Evolutionary conservation across 1,139 yeast genomes (phyloP).

Genomic region (Candida glucosophila): DNA sequence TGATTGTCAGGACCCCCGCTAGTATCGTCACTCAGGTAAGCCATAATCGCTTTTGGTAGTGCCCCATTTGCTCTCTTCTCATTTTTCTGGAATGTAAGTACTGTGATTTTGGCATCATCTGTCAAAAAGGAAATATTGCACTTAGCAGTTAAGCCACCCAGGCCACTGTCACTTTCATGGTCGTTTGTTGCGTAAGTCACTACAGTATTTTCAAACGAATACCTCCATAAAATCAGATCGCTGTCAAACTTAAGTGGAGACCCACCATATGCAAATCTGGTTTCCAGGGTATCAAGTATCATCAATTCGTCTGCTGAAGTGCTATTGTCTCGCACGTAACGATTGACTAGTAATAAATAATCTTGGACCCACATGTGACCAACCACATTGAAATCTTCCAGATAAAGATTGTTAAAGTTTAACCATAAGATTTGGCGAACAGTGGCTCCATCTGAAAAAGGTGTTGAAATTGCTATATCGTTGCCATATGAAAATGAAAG

Average conservation of each 20-base stretch:
- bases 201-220: slow-evolving; percentile 23
- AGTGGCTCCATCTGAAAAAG: slow-evolving; percentile 16
- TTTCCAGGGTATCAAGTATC: slow-evolving; percentile 22
- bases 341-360: slow-evolving; percentile 26
- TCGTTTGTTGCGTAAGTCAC: slow-evolving; percentile 15
- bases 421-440: slow-evolving; percentile 34
- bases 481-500: slow-evolving; percentile 23
- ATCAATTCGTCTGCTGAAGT: slow-evolving; percentile 28
- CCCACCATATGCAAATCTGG: slow-evolving; percentile 29
- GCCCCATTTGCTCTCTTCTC: too few relatives aligned
- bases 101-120: slow-evolving; percentile 23
- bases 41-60: too few relatives aligned
- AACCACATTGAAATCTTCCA: slow-evolving; percentile 26
- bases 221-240: slow-evolving; percentile 34
- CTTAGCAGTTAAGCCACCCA: too few relatives aligned
- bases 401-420: slow-evolving; percentile 25
- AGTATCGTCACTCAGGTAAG: too few relatives aligned
- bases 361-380: slow-evolving; percentile 30
- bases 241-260: slow-evolving; percentile 26
- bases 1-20: too few relatives aligned
- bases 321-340: slow-evolving; percentile 17
- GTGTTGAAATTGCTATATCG: slow-evolving; percentile 29
- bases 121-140: too few relatives aligned
- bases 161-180: slow-evolving; percentile 4
- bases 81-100: too few relatives aligned